phyloP scores from a whole-genome alignment of 164 flowering plant genomes.

The Santalum album region DNA sequence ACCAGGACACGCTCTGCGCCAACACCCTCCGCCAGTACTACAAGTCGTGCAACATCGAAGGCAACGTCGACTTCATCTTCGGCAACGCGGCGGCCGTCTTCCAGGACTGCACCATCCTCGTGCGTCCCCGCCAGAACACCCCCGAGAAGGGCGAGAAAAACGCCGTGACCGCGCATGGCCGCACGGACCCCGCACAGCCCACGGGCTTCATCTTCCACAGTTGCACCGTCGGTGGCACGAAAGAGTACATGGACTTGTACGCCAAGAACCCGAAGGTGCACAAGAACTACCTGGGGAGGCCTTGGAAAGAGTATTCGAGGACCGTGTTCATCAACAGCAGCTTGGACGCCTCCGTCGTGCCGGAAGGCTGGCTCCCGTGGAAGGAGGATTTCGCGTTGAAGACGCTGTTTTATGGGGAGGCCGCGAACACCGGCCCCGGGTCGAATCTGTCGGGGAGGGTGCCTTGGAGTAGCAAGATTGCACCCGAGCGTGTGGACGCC shows the following conservation, averaged over 20 bases:
- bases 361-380: constrained; percentile 85
- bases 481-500: constrained; percentile 36
- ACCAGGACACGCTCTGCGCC: constrained; percentile 80
- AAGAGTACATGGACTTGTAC: constrained; percentile 51
- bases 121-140: constrained; percentile 44
- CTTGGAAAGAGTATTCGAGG: constrained; percentile 87
- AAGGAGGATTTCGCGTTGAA: constrained; percentile 50
- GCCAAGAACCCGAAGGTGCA: constrained; percentile 44
- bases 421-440: constrained; percentile 50
- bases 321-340: constrained; percentile 53
- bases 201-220: constrained; percentile 74
- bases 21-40: constrained; percentile 70
- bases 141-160: constrained; percentile 67
- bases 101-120: constrained; percentile 43
- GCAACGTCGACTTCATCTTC: constrained; percentile 82
- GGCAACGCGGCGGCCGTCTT: constrained; percentile 71
- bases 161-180: constrained; percentile 70
- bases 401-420: constrained; percentile 81
- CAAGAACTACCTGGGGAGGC: constrained; percentile 70
- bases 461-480: constrained; percentile 70
- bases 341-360: constrained; percentile 34
- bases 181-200: constrained; percentile 68
- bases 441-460: constrained; percentile 41
- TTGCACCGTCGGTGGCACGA: constrained; percentile 65
- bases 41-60: constrained; percentile 58